Evolutionary conservation across 306 rosid species (phyloP), one percentile per base, ranked within the genome.

Genomic region (Rubus idaeus): DNA sequence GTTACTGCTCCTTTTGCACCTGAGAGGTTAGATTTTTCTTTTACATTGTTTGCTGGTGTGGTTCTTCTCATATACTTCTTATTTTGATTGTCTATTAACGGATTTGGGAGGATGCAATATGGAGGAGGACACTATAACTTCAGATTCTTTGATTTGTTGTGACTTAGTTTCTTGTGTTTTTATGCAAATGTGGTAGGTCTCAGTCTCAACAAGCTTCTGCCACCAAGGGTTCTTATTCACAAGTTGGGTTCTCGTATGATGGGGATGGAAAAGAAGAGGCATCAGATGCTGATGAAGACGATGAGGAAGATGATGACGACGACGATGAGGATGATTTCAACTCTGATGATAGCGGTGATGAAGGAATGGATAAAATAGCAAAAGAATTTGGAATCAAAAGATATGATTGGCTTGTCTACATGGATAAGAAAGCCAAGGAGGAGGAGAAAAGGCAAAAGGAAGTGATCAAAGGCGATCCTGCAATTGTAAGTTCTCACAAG

Each of bases 371-470:
- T 85, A 73, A 88, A 74, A 89, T 95, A 80, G 97, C 97, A 8
- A 95, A 92, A 86, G 99, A 95, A 53, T 95, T 83, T 69, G 99
- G 99, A 73, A 91, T 95, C 56, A 92, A 91, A 84, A 91, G 97
- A 85, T 95, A 87, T 69, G 97, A 97, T 63, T 95, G 99, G 99
- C 97, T 95, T 80, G 98, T 95, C 74, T 95, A 92, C 88, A 92
- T 87, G 99, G 99, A 95, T 79, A 95, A 91, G 86, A 95, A 91
- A 70, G 97, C 97, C 39, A 95, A 95, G 85, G 98, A 92, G 85
- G 99, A 92, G 79, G 97, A 89, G 77, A 95, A 89, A 85, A 89
- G 94, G 88, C 97, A 95, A 75, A 91, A 92, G 64, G 98, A 95
- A 84, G 89, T 92, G 66, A 95, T 95, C 90, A 95, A 95, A 82